Base-by-base conservation (phyloP, 805 yeast genomes). In the Priceomyces castillae region DNA sequence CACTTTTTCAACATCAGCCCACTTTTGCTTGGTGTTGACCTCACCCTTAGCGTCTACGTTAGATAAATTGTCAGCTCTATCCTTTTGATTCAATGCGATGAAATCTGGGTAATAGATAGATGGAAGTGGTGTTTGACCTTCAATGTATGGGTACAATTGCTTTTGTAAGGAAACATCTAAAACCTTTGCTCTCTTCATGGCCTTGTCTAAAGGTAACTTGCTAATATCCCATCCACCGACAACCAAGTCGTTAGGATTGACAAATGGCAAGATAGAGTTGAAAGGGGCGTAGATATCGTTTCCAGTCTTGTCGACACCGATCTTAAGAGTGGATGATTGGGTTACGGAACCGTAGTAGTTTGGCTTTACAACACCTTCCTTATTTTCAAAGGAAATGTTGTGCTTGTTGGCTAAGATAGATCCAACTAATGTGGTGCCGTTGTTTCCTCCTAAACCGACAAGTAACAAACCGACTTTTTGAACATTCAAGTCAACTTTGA, bases 371-470 rank as follows among this genome's bases (percentile, higher is more conserved):
- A 73, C 74, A 41, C 96, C 96, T 43, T 82, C 82, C 69, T 89
- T 90, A 56, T 86, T 89, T 60, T 86, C 81, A 72, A 90, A 90
- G 40, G 79, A 67, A 50, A 90, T 64, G 49, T 86, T 77, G 63
- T 86, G 76, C 58, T 84, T 88, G 74, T 90, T 90, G 47, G 97
- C 96, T 52, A 86, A 78, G 40, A 83, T 75, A 7, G 97, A 84
- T 36, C 92, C 90, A 42, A 90, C 80, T 51, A 92, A 76, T 11
- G 98, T 90, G 46, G 97, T 78, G 66, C 97, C 98, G 61, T 90
- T 90, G 76, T 90, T 90, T 67, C 98, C 98, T 56, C 97, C 97
- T 52, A 90, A 76, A 54, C 98, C 98, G 28, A 90, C 97, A 49
- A 92, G 76, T 81, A 90, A 68, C 50, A 90, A 73, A 56, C 98